Evolutionary conservation across 768 basidiomycete genomes (phyloP).

Genomic region (Holtermanniella nyarrowii): DNA sequence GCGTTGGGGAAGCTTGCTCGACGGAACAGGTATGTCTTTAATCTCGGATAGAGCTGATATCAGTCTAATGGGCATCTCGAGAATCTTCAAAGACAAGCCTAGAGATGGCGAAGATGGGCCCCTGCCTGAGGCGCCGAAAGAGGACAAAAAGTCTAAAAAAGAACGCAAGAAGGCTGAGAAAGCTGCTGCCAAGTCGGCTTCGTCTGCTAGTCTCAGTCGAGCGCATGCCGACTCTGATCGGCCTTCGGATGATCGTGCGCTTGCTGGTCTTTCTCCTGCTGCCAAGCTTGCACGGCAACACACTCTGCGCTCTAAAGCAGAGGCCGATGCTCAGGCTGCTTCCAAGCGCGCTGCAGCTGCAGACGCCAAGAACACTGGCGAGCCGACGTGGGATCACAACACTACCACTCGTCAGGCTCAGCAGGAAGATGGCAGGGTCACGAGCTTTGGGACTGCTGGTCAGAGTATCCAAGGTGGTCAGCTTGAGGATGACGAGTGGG

Average conservation of each 20-base stretch:
- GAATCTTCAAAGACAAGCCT: constrained; percentile 78
- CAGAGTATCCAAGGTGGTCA: constrained; percentile 18
- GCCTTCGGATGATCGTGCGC: constrained; percentile 44
- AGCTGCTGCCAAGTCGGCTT: constrained; percentile 55
- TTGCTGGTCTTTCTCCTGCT: constrained; percentile 76
- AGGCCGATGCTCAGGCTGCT: constrained; percentile 52
- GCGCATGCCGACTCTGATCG: constrained; percentile 78
- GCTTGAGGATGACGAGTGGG: constrained; percentile 49
- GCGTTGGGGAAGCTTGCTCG: constrained; percentile 79
- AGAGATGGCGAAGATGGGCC: constrained; percentile 50
- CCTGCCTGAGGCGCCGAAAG: constrained; percentile 39
- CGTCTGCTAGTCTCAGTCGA: constrained; percentile 63
- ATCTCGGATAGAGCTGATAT: background rate
- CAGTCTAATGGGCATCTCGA: constrained; percentile 80
- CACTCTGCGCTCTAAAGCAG: constrained; percentile 68
- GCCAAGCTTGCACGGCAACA: constrained; percentile 83
- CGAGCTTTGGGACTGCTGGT: constrained; percentile 4
- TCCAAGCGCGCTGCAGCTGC: constrained; percentile 28
- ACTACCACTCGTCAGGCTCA: constrained; percentile 42
- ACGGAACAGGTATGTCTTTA: constrained; percentile 50
- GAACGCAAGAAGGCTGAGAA: constrained; percentile 46
- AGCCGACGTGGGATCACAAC: constrained; percentile 65
- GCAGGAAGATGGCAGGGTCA: constrained; percentile 3
- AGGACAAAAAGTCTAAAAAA: constrained; percentile 37
- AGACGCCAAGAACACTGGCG: too few relatives aligned